A percentile compares a stretch with the other conserved stretches of the same genome.
Evolutionary conservation across 2,329 filamentous ascomycete species (phyloP).

Genomic region (Aspergillus fructus): DNA sequence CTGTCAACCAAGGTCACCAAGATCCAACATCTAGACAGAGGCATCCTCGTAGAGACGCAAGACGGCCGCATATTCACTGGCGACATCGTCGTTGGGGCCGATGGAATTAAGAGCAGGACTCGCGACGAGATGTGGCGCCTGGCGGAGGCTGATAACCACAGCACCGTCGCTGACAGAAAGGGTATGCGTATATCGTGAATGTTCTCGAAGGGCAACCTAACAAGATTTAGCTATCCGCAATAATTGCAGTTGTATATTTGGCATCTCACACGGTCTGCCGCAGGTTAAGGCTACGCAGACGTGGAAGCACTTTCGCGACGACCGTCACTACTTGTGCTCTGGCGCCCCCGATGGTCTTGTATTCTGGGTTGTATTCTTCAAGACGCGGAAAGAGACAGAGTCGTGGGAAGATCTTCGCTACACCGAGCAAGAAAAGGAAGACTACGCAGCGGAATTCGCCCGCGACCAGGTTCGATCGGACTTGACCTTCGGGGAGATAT

Average conservation of each 20-base stretch:
- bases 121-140: slow-evolving; percentile 33
- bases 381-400: slow-evolving; percentile 22
- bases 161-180: neutral
- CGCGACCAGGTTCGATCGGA: slow-evolving; percentile 26
- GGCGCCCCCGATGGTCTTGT: slow-evolving; percentile 7
- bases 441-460: slow-evolving; percentile 20
- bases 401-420: slow-evolving; percentile 28
- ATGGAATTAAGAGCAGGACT: slow-evolving; percentile 43
- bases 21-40: slow-evolving; percentile 14
- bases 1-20: slow-evolving; percentile 25
- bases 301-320: neutral
- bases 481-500: slow-evolving; percentile 37
- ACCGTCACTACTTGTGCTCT: slow-evolving; percentile 18
- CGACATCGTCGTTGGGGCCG: slow-evolving; percentile 42
- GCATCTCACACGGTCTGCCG: slow-evolving; percentile 13
- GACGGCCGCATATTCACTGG: slow-evolving; percentile 37
- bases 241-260: slow-evolving; percentile 23
- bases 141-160: neutral
- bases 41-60: slow-evolving; percentile 30
- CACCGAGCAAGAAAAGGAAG: slow-evolving; percentile 30
- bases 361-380: slow-evolving; percentile 23
- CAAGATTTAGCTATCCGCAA: slow-evolving; percentile 16
- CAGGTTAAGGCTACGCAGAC: slow-evolving; percentile 11
- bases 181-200: neutral
- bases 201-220: neutral